Percentiles rank a stretch among this genome's conserved stretches.
These are phyloP conservation scores for Mucor mucedo DNA, from an alignment of 371 early-diverging fungal genomes.

Conservation along the genomic window DNA sequence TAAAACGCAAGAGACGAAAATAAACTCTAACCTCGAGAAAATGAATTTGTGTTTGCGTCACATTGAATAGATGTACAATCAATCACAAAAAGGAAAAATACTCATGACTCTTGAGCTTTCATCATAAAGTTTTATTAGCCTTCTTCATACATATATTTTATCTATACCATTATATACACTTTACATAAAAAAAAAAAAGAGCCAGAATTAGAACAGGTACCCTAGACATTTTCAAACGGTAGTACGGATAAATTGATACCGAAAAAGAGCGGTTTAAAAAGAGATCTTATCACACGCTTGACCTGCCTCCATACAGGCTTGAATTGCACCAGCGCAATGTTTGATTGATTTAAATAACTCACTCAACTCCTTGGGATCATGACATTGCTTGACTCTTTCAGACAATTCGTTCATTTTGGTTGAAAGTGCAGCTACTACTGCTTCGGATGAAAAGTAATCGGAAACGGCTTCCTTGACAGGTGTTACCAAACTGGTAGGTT, in stretches of 20 bases:
- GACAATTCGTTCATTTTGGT: conserved; percentile 28
- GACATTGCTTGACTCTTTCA: conserved; percentile 14
- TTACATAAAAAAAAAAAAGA: not conserved
- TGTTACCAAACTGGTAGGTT: not conserved
- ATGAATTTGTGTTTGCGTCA: not conserved
- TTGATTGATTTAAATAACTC: conserved; percentile 39
- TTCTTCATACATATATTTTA: not conserved
- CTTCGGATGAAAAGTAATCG: not conserved
- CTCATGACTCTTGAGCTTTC: no score
- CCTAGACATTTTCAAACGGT: not conserved
- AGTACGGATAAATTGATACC: conserved; percentile 9
- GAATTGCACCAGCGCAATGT: conserved; percentile 36
- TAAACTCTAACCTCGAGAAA: not conserved
- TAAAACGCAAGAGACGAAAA: not conserved
- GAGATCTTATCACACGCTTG: conserved; percentile 10
- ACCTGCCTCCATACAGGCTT: conserved; percentile 33
- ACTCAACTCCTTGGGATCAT: conserved; percentile 31
- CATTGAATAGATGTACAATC: not conserved
- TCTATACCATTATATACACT: not conserved
- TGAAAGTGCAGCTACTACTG: conserved; percentile 18
- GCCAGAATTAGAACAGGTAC: not conserved
- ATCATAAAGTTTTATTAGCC: no score
- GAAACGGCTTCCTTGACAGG: not conserved
- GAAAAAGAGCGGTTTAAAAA: not conserved
- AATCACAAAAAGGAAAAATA: no score